These are phyloP conservation scores for Colletotrichum lini DNA, from an alignment of 2,329 filamentous ascomycete genomes.

Conservation along the genomic window DNA sequence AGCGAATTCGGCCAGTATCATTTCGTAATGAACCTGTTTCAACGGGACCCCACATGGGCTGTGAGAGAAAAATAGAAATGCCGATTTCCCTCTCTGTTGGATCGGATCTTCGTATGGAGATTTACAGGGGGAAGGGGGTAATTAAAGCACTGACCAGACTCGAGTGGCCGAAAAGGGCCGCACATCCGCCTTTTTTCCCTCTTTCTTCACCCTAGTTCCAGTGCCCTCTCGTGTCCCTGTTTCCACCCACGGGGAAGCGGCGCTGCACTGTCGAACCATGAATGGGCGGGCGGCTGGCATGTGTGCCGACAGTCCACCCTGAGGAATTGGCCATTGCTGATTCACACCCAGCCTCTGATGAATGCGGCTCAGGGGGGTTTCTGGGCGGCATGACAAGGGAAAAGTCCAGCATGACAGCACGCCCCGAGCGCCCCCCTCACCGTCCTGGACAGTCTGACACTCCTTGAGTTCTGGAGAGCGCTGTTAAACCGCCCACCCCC, in stretches of 20 bases:
- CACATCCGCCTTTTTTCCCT: constrained; percentile 11
- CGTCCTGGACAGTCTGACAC: constrained; percentile 2
- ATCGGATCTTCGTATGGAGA: constrained; percentile 40
- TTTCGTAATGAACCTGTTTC: constrained; percentile 42
- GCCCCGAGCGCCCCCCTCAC: neutral
- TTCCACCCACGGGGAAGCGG: neutral
- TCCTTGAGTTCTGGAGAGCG: constrained; percentile 16
- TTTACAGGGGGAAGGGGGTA: constrained; percentile 8
- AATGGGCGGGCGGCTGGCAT: neutral
- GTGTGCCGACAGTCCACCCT: neutral
- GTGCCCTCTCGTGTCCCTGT: neutral
- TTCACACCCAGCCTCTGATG: neutral
- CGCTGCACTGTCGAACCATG: neutral
- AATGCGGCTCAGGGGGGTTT: neutral
- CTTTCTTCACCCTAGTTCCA: neutral
- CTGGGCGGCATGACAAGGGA: neutral
- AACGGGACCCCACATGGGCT: constrained; percentile 36
- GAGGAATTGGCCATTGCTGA: neutral
- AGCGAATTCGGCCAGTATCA: constrained; percentile 28
- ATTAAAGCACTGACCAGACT: constrained; percentile 13
- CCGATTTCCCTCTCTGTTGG: constrained; percentile 31
- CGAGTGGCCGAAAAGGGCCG: constrained; percentile 23
- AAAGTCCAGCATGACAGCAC: neutral
- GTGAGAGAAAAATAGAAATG: constrained; percentile 40
- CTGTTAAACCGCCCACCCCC: constrained; percentile 17